phyloP scores from a whole-genome alignment of 2,329 filamentous ascomycete species.

The Aspergillus oerlinghausenensis region DNA sequence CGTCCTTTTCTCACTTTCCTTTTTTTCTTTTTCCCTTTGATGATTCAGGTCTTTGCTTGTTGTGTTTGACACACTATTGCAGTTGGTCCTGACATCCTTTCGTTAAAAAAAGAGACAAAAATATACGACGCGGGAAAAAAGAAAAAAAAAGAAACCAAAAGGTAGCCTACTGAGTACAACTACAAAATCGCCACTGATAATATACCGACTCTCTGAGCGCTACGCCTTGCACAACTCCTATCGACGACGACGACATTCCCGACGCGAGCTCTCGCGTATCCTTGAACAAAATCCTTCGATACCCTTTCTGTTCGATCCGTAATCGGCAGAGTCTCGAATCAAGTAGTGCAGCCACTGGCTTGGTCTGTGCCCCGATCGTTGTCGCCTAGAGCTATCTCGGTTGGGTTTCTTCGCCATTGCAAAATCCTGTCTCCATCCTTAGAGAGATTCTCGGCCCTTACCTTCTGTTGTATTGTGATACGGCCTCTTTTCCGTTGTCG shows the following conservation, averaged over 20 bases:
- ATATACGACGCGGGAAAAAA: background rate
- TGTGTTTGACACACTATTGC: slow-evolving; percentile 46
- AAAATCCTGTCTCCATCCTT: slow-evolving; percentile 12
- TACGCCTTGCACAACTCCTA: slow-evolving; percentile 10
- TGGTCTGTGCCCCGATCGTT: slow-evolving; percentile 39
- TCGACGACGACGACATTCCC: slow-evolving; percentile 1
- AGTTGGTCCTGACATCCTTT: slow-evolving; percentile 34
- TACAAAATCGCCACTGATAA: slow-evolving; percentile 12
- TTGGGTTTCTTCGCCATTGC: slow-evolving; percentile 24
- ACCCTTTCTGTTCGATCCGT: slow-evolving; percentile 22
- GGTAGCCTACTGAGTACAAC: slow-evolving; percentile 20
- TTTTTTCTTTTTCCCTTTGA: slow-evolving; percentile 22
- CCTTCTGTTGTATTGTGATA: slow-evolving; percentile 9
- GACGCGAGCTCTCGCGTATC: background rate
- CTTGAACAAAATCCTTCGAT: slow-evolving; percentile 16
- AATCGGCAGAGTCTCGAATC: slow-evolving; percentile 22
- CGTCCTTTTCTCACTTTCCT: slow-evolving; percentile 14
- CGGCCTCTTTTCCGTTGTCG: slow-evolving; percentile 1
- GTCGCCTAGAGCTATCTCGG: slow-evolving; percentile 26
- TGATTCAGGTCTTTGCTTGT: slow-evolving; percentile 28
- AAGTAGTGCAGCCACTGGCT: slow-evolving; percentile 43
- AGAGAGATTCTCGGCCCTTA: slow-evolving; percentile 19
- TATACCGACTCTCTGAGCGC: slow-evolving; percentile 15
- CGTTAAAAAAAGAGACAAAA: slow-evolving; percentile 21
- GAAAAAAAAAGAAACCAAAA: slow-evolving; percentile 6